Evolutionary conservation across 306 rosid genomes (phyloP).

Genomic region (Dryas octopetala): DNA sequence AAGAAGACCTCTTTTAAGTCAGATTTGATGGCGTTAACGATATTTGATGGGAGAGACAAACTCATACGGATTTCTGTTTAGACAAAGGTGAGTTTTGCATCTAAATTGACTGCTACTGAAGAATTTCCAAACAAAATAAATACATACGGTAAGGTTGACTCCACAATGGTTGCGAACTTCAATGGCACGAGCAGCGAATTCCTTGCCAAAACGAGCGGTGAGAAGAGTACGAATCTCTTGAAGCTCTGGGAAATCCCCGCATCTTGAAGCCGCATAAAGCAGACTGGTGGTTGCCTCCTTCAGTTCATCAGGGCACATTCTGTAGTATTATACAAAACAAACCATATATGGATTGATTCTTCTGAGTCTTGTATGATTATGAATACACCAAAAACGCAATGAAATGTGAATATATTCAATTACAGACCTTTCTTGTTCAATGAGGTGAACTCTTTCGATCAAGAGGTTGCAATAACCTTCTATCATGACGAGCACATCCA

Average conservation of each 20-base stretch:
- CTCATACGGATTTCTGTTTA: too few species aligned
- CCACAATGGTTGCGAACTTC: constrained; percentile 77
- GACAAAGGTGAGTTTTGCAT: too few species aligned
- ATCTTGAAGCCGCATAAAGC: constrained; percentile 76
- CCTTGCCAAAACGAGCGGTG: constrained; percentile 70
- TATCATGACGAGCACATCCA: constrained; percentile 64
- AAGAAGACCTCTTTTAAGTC: not conserved
- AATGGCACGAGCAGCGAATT: constrained; percentile 56
- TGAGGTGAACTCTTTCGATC: constrained; percentile 70
- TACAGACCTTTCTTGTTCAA: constrained; percentile 73
- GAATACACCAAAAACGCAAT: not conserved
- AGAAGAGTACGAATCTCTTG: constrained; percentile 66
- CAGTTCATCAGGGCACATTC: constrained; percentile 81
- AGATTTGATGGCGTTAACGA: too few species aligned
- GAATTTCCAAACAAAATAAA: too few species aligned
- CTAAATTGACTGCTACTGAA: too few species aligned
- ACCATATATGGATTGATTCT: not conserved
- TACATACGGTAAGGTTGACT: constrained; percentile 55
- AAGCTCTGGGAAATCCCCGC: constrained; percentile 97
- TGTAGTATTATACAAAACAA: constrained; percentile 12
- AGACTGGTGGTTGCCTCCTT: constrained; percentile 71
- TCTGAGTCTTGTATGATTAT: not conserved
- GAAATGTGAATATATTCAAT: too few species aligned
- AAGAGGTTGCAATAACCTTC: constrained; percentile 69
- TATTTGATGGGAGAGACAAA: too few species aligned